Percentiles rank a stretch among this genome's conserved stretches.
Conservation (phyloP, 2,329 filamentous ascomycete species). For the Penicillium sp. region DNA sequence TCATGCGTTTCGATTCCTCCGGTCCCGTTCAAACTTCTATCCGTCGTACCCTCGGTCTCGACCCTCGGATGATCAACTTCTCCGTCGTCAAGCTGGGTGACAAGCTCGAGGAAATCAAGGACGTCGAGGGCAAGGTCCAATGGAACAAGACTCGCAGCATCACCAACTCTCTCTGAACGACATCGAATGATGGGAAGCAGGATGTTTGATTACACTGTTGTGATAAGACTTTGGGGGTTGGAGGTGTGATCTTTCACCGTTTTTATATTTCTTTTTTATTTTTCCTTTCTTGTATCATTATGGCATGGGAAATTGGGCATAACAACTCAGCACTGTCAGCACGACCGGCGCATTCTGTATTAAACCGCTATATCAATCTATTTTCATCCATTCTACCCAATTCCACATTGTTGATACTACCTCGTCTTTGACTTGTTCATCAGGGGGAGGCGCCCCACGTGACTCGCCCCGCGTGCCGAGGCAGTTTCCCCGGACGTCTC, state of each 20-base stretch:
- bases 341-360: conserved; percentile 39
- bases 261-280: conserved; percentile 15
- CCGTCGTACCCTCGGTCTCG: conserved; percentile 74
- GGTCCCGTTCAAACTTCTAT: conserved; percentile 75
- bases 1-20: conserved; percentile 91
- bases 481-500: conserved; percentile 13
- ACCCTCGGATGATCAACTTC: conserved; percentile 88
- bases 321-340: conserved; percentile 28
- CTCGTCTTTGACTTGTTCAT: not conserved
- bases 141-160: conserved; percentile 51
- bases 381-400: not conserved
- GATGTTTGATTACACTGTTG: conserved; percentile 4
- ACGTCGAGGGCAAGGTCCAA: conserved; percentile 59
- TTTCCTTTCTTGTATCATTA: conserved; percentile 35
- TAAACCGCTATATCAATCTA: conserved; percentile 25
- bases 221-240: conserved; percentile 13
- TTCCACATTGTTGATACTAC: not conserved
- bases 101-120: conserved; percentile 65
- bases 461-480: conserved; percentile 22
- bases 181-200: not conserved
- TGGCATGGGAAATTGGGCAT: conserved; percentile 26
- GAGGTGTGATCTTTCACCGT: conserved; percentile 14
- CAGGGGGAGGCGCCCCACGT: conserved; percentile 10
- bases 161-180: conserved; percentile 29
- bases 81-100: conserved; percentile 83